phyloP scores from a whole-genome alignment of 2,329 filamentous ascomycete genomes.

The Immersiporthe knoxdaviesiana region DNA sequence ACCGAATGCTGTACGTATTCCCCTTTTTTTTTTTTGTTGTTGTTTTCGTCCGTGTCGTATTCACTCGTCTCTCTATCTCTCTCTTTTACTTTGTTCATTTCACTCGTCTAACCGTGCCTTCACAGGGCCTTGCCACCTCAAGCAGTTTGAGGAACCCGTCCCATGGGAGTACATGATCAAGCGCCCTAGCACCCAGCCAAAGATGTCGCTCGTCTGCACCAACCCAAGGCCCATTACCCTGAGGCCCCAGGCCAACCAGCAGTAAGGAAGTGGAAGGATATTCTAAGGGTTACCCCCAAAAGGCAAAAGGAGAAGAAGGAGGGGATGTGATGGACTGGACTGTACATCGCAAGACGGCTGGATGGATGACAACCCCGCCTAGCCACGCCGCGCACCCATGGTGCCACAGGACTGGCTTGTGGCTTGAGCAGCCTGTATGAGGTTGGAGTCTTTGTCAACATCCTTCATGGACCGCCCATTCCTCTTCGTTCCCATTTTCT shows the following conservation, averaged over 20 bases:
- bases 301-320: neutral
- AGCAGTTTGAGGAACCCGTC: neutral
- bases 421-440: too few species aligned
- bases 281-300: too few species aligned
- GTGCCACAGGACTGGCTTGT: too few species aligned
- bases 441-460: too few species aligned
- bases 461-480: too few species aligned
- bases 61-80: too few species aligned
- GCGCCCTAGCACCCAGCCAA: too few species aligned
- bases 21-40: too few species aligned
- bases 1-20: neutral
- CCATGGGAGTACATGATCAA: neutral
- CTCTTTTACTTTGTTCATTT: neutral
- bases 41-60: neutral
- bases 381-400: too few species aligned
- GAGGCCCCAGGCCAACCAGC: neutral
- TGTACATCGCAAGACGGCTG: neutral
- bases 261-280: too few species aligned
- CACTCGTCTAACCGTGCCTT: neutral
- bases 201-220: neutral
- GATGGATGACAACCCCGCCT: too few species aligned
- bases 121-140: neutral
- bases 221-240: neutral
- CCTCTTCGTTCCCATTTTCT: too few species aligned
- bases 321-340: neutral